A percentile compares a stretch with the other conserved stretches of the same genome.
Evolutionary conservation across 2,329 filamentous ascomycete species (phyloP).

Genomic region (Thyridium curvatum): DNA sequence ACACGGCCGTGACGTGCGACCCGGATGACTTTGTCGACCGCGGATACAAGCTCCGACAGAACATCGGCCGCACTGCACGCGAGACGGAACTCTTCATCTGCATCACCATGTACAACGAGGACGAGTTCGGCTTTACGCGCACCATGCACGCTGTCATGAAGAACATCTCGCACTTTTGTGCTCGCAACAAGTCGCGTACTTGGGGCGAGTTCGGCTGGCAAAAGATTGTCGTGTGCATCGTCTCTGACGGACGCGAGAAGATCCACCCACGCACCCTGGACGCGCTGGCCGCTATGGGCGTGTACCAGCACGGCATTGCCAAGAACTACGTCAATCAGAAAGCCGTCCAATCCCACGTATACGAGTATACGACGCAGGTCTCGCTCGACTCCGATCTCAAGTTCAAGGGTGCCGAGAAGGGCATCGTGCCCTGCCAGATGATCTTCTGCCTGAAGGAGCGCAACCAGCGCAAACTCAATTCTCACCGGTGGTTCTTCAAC

Average conservation of each 20-base stretch:
- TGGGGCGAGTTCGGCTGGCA: slow-evolving; percentile 98
- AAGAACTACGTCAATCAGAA: slow-evolving; percentile 98
- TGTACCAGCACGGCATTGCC: slow-evolving; percentile 96
- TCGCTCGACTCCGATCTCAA: slow-evolving; percentile 93
- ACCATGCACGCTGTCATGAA: slow-evolving; percentile 99
- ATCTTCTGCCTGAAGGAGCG: slow-evolving; percentile 98
- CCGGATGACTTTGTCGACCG: slow-evolving; percentile 86
- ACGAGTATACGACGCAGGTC: slow-evolving; percentile 98
- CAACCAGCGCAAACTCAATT: slow-evolving; percentile 97
- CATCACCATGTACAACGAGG: slow-evolving; percentile 98
- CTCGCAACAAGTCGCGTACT: slow-evolving; percentile 81
- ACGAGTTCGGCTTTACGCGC: slow-evolving; percentile 91
- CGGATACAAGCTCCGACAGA: slow-evolving; percentile 90
- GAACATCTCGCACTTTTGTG: slow-evolving; percentile 96
- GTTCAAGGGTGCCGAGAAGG: slow-evolving; percentile 98
- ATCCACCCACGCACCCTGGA: slow-evolving; percentile 92
- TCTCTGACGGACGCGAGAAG: slow-evolving; percentile 84
- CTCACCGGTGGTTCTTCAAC: slow-evolving; percentile 99
- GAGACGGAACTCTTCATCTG: slow-evolving; percentile 97
- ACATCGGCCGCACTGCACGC: slow-evolving; percentile 73
- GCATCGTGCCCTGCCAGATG: slow-evolving; percentile 95
- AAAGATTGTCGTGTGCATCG: slow-evolving; percentile 97
- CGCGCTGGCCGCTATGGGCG: slow-evolving; percentile 90
- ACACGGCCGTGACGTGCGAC: slow-evolving; percentile 94
- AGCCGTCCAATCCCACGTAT: slow-evolving; percentile 92